Conservation (phyloP, 1,139 yeast genomes). For the Blastobotrys apis region DNA sequence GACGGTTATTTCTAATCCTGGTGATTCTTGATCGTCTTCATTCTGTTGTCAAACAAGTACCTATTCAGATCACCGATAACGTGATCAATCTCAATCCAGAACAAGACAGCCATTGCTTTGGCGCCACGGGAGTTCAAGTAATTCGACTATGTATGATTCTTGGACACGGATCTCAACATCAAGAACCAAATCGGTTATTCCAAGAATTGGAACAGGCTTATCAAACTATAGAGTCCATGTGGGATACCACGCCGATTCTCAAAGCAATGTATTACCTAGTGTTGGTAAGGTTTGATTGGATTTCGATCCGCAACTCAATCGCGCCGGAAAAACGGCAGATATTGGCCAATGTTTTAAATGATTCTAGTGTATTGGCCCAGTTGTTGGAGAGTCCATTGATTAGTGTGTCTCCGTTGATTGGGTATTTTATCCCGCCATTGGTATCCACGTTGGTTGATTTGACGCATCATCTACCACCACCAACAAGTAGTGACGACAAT, state of each 20-base stretch:
- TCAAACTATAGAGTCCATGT: conserved; percentile 23
- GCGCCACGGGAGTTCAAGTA: conserved; percentile 25
- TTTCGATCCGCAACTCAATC: conserved; percentile 2
- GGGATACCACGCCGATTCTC: conserved; percentile 32
- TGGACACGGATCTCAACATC: conserved; percentile 17
- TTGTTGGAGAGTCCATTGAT: conserved; percentile 30
- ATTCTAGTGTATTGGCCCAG: conserved; percentile 16
- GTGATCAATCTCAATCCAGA: conserved; percentile 20
- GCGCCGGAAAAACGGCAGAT: conserved; percentile 9
- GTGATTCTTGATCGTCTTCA: conserved; percentile 32
- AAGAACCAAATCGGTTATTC: conserved; percentile 5
- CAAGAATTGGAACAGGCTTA: conserved; percentile 19
- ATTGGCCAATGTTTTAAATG: conserved; percentile 12
- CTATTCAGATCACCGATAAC: conserved; percentile 25
- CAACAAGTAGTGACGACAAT: background rate
- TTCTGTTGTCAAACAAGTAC: conserved; percentile 24
- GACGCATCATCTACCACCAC: background rate
- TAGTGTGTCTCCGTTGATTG: conserved; percentile 28
- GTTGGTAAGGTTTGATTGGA: conserved; percentile 16
- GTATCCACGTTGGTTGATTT: conserved; percentile 18
- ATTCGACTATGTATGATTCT: conserved; percentile 24
- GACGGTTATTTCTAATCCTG: conserved; percentile 33
- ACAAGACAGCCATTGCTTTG: conserved; percentile 23
- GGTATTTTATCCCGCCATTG: conserved; percentile 25
- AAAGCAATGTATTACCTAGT: conserved; percentile 30